A percentile compares a stretch with the other conserved stretches of the same genome.
phyloP scores from a whole-genome alignment of 352 stramenopile genomes.

The Phytophthora rubi region DNA sequence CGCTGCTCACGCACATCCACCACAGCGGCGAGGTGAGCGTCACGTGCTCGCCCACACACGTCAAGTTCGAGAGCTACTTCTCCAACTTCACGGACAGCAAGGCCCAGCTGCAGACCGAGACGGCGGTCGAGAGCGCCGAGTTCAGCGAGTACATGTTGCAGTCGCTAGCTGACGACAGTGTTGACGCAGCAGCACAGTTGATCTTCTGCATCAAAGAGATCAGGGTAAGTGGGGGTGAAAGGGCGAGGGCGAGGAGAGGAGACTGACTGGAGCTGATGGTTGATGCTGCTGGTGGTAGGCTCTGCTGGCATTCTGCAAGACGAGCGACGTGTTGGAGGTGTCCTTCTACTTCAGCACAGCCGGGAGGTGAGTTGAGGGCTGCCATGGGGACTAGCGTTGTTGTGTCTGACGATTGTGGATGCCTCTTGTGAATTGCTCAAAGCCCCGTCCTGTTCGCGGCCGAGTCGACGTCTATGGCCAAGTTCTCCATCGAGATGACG shows the following conservation, averaged over 20 bases:
- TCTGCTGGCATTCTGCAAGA: constrained; percentile 73
- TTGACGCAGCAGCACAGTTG: constrained; percentile 46
- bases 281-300: constrained; percentile 17
- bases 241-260: neutral
- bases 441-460: constrained; percentile 19
- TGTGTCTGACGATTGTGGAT: too few relatives aligned
- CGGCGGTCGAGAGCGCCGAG: constrained; percentile 75
- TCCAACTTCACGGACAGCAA: constrained; percentile 46
- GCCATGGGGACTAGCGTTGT: too few relatives aligned
- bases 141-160: constrained; percentile 75
- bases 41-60: constrained; percentile 62
- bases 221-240: constrained; percentile 36
- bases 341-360: constrained; percentile 73
- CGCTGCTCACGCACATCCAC: constrained; percentile 78
- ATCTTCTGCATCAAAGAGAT: constrained; percentile 89
- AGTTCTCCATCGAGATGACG: too few relatives aligned
- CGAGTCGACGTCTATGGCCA: too few relatives aligned
- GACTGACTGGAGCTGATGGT: neutral
- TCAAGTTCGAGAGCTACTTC: constrained; percentile 87
- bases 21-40: constrained; percentile 82
- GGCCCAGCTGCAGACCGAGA: constrained; percentile 66
- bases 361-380: constrained; percentile 50
- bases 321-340: constrained; percentile 63
- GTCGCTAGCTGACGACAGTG: neutral
- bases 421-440: constrained; percentile 12